Evolutionary conservation across 495 filamentous ascomycete genomes (phyloP), one percentile per base, ranked within the genome.

Genomic region (Haplographium delicatum): DNA sequence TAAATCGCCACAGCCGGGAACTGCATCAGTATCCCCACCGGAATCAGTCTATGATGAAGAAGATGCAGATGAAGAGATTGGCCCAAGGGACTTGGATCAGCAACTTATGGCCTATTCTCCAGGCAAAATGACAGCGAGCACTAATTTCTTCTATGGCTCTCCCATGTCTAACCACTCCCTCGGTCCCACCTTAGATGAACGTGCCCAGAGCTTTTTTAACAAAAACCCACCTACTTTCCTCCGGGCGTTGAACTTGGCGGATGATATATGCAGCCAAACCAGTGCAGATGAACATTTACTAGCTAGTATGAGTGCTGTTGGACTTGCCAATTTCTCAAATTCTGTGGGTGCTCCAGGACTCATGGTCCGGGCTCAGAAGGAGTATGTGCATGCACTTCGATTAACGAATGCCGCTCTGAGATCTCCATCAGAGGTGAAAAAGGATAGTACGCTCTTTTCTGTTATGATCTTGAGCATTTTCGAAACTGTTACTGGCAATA

Each of bases 381-480:
- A 74, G 54, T 80, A 80, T 63, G 65, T 67, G 1, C 67, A 61
- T 13, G 77, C 74, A 0, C 54, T 80, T 16, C 62, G 65, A 26
- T 56, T 72, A n/a, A 64, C 74, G 3, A 82, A 78, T 44, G 60
- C 68, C 18, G 82, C 82, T 13, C 59, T 86, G 10, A 57, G 65
- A 40, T 68, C 78, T 46, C 70, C 73, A 3, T 63, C 61, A 8
- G 74, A 83, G 33, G 79, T 77, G 34, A 74, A 71, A 52, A 73
- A 78, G 35, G 82, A 86, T 60, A 70, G 70, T 41, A 82, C 82
- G 3, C 72, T 86, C 51, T 75, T 81, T 25, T 71, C 79, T 1
- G 74, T 84, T 27, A 65, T 86, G 19, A 71, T 84, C 27, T 67
- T 86, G 30, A 73, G 73, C n/a, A 61, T 80, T 2, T 83, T 78